Evolutionary conservation across 2,329 filamentous ascomycete genomes (phyloP).

Genomic region (Polychaeton citri): DNA sequence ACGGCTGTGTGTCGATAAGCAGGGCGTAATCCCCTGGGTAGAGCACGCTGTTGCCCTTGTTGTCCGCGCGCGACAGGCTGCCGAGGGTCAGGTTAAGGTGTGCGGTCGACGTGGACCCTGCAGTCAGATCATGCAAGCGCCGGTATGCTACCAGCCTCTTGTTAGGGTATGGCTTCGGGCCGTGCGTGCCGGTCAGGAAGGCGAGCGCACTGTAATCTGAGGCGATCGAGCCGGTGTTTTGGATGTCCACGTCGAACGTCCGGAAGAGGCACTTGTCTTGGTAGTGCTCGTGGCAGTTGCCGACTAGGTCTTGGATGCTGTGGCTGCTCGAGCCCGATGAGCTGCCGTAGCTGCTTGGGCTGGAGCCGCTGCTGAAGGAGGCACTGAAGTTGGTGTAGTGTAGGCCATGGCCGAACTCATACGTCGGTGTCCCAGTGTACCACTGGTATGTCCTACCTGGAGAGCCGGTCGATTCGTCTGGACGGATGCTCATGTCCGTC

Average conservation of each 20-base stretch:
- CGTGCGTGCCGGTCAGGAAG: conserved; percentile 36
- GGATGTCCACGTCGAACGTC: conserved; percentile 30
- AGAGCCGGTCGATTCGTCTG: conserved; percentile 24
- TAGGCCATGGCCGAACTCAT: conserved; percentile 42
- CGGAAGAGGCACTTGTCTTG: conserved; percentile 31
- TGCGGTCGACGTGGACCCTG: conserved; percentile 8
- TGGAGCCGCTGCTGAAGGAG: conserved; percentile 4
- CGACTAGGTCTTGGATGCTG: conserved; percentile 25
- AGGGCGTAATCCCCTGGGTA: conserved; percentile 42
- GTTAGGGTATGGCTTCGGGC: conserved; percentile 37
- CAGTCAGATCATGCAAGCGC: conserved; percentile 24
- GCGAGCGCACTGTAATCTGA: conserved; percentile 42
- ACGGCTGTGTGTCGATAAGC: conserved; percentile 31
- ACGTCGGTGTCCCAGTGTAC: conserved; percentile 38
- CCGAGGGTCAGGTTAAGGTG: conserved; percentile 34
- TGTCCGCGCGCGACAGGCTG: conserved; percentile 36
- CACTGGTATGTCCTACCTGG: conserved; percentile 47
- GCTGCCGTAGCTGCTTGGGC: conserved; percentile 5
- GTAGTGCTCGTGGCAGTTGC: conserved; percentile 23
- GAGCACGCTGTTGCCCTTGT: conserved; percentile 37
- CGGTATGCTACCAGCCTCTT: conserved; percentile 41
- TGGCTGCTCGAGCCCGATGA: conserved; percentile 7
- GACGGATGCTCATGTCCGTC: conserved; percentile 44
- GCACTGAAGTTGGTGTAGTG: conserved; percentile 44
- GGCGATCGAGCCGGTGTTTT: conserved; percentile 31